Evolutionary conservation across 148 eudicot species (phyloP).

Genomic region (Rhododendron mucronatum): DNA sequence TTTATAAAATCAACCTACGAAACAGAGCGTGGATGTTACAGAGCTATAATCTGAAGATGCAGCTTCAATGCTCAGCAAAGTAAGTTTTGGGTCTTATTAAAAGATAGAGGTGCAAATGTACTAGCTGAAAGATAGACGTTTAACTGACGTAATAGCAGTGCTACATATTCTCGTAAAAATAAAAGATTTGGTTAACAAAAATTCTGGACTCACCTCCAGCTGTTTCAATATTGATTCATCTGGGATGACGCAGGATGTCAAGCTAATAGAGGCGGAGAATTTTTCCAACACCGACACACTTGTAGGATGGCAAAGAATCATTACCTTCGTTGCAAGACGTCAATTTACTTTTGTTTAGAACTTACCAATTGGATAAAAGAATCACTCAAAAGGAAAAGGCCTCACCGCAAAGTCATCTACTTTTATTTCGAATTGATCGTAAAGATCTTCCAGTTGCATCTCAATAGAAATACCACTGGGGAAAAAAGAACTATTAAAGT

Average conservation of each 20-base stretch:
- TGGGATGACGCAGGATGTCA: constrained; percentile 63
- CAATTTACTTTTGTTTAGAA: constrained; percentile 3
- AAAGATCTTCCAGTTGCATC: constrained; percentile 48
- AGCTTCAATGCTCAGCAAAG: background rate
- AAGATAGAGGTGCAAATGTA: background rate
- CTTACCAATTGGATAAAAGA: background rate
- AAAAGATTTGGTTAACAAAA: background rate
- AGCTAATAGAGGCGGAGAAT: constrained; percentile 40
- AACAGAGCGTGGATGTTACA: background rate
- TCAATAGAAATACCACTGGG: constrained; percentile 19
- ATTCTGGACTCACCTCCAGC: constrained; percentile 46
- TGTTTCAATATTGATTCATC: constrained; percentile 54
- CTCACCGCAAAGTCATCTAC: constrained; percentile 61
- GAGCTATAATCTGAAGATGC: background rate
- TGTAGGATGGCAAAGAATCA: constrained; percentile 32
- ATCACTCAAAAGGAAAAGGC: constrained; percentile 3
- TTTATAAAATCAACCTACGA: background rate
- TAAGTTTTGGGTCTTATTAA: background rate
- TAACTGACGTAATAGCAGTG: background rate
- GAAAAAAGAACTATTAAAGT: constrained; percentile 14
- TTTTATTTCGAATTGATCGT: constrained; percentile 55
- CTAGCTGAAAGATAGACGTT: background rate
- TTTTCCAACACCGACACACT: constrained; percentile 54
- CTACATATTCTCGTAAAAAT: background rate
- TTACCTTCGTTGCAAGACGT: constrained; percentile 38